Base-by-base conservation (phyloP, 495 filamentous ascomycete genomes). In the Parachaetomium inaequale region DNA sequence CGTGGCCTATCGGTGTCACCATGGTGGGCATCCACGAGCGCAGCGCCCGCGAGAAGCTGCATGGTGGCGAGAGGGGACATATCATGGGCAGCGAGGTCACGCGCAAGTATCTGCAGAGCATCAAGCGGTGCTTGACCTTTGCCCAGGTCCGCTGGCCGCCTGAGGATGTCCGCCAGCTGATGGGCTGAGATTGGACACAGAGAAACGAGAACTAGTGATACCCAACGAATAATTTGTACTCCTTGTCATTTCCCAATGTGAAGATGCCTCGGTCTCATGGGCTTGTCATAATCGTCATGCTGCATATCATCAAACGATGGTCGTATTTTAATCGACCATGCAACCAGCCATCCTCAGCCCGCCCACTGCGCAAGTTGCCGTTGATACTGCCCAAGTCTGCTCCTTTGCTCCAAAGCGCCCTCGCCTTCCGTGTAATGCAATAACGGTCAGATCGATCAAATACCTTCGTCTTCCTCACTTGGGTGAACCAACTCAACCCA, bases 11-110 rank as follows among this genome's bases (percentile, higher is more conserved):
- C 72, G 94, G 94, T 76, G 94, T 98, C 31, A 98, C 94, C 68
- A 97, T 98, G 94, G 94, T 98, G 64, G 94, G 94, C 80, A 98
- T 98, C 70, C 94, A 98, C 84, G 94, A 98, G 78, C 86, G 94
- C 63, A 91, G 87, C 49, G 93, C 94, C 7, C 84, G 94, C 40
- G 94, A 98, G 76, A 98, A 98, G 77, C 79, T 98, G 50, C 93
- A 98, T 70, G 84, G 93, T 73, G 92, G 90, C 65, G 88, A 92
- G 70, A 84, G 91, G 63, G 94, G 93, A 7, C 95, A 98, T 75
- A 96, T 98, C 69, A 91, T 98, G 85, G 92, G 91, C 62, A 93
- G 98, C 72, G 94, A 98, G 78, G 84, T 87, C 31, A 98, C 94
- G 52, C 81, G 94, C 63, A 98, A 98, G 79, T 96, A 92, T 66